Conservation (phyloP, 2,329 filamentous ascomycete species). For the Talaromyces sp. region DNA sequence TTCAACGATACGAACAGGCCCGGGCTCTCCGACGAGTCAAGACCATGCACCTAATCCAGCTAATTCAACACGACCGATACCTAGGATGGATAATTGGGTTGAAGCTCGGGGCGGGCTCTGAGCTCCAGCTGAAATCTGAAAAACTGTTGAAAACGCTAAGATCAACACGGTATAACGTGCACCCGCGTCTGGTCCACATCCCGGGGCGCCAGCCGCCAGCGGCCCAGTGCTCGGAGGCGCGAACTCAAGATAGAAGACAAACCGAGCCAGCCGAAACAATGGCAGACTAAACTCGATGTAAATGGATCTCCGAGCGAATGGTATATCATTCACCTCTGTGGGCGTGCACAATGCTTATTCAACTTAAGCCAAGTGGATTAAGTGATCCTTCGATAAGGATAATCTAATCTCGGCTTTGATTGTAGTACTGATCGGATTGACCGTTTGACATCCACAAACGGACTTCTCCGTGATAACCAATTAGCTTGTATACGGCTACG, state of each 20-base stretch:
- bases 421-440: not conserved
- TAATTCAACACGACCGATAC: not conserved
- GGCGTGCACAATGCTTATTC: not conserved
- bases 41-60: not conserved
- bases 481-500: not conserved
- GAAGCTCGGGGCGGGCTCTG: too few relatives aligned
- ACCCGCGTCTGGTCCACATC: not conserved
- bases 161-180: not conserved
- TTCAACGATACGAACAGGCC: not conserved
- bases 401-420: not conserved
- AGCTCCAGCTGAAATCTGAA: not conserved
- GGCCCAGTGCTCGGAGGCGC: constrained; percentile 1
- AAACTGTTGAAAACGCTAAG: not conserved
- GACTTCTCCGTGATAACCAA: not conserved
- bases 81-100: not conserved
- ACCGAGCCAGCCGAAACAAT: not conserved
- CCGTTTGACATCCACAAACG: not conserved
- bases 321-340: not conserved
- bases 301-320: not conserved
- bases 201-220: not conserved
- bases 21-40: not conserved
- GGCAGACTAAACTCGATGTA: constrained; percentile 12
- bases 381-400: not conserved
- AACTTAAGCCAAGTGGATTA: not conserved
- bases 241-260: constrained; percentile 15